phyloP scores from a whole-genome alignment of 2,329 filamentous ascomycete species.

The Paecilomyces dactylethromorphus region DNA sequence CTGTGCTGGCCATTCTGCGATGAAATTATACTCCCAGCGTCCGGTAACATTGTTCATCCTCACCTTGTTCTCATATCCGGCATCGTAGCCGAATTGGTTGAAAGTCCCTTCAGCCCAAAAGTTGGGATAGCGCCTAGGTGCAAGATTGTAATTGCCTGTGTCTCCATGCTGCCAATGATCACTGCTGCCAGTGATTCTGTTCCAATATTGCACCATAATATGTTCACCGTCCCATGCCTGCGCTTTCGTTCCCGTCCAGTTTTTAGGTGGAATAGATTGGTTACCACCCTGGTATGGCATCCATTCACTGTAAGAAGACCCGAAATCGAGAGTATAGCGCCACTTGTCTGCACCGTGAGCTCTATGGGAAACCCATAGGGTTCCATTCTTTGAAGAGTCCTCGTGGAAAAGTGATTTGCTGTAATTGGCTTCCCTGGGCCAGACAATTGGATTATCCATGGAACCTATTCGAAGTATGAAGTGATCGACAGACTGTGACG shows the following conservation, averaged over 20 bases:
- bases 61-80: conserved; percentile 47
- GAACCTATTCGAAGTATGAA: conserved; percentile 53
- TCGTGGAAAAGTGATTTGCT: conserved; percentile 38
- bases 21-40: conserved; percentile 50
- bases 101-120: conserved; percentile 51
- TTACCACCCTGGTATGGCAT: conserved; percentile 42
- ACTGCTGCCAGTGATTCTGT: conserved; percentile 47
- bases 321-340: conserved; percentile 54
- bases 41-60: conserved; percentile 31
- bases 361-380: conserved; percentile 44
- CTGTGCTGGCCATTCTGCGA: conserved; percentile 53
- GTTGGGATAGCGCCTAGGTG: conserved; percentile 48
- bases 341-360: conserved; percentile 54
- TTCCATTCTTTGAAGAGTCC: conserved; percentile 22
- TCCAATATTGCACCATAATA: conserved; percentile 56
- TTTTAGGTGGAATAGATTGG: conserved; percentile 34
- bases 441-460: conserved; percentile 50
- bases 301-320: conserved; percentile 52
- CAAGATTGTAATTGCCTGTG: conserved; percentile 27
- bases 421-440: conserved; percentile 48
- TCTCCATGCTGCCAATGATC: conserved; percentile 52
- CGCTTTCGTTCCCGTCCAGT: conserved; percentile 46
- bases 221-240: conserved; percentile 54
- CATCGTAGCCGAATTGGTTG: conserved; percentile 55
- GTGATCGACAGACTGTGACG: conserved; percentile 44